Base-by-base conservation (phyloP, 805 yeast species). In the Diddensiella transvaalensis region DNA sequence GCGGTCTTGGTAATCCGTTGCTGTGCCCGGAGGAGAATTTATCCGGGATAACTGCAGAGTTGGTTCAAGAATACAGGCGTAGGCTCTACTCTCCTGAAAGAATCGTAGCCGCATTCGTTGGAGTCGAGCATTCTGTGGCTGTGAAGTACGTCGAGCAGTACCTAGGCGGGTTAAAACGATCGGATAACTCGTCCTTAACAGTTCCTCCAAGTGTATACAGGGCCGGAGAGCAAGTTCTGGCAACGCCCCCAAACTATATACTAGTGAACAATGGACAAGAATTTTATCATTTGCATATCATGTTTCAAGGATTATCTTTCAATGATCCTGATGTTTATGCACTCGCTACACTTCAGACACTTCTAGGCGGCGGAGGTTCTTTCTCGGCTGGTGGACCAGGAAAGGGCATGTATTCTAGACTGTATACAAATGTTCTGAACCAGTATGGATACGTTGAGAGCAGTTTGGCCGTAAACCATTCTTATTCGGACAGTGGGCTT, bases 321-420 rank as follows among this genome's bases (percentile, higher is more conserved):
- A 77, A 80, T 44, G 83, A 85, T 62, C 87, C 87, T 17, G 97
- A 93, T 59, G 80, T 90, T 39, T 93, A 93, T 61, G 95, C 96
- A 1, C 71, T 89, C 35, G 96, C 98, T 1, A 82, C 89, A 1
- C 73, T 93, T 49, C 98, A 93, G 64, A 87, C 90, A 51, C 72
- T 91, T 19, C 71, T 93, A 11, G 99, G 99, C 38, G 97, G 98
- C 32, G 99, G 98, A 49, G 95, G 96, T 3, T 89, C 98, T 1
- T 93, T 93, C 63, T 83, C 95, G 17, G 98, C 99, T 6, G 99
- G 99, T 56, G 99, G 99, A 0, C 99, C 99, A 15, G 99, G 99
- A 46, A 93, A 93, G 67, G 99, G 99, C 3, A 90, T 93, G 98
- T 93, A 89, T 65, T 87, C 96, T 3, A 77, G 98, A 50, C 78